These are phyloP conservation scores for Pyracantha coccinea DNA, from an alignment of 331 rosid species.

Conservation along the genomic window DNA sequence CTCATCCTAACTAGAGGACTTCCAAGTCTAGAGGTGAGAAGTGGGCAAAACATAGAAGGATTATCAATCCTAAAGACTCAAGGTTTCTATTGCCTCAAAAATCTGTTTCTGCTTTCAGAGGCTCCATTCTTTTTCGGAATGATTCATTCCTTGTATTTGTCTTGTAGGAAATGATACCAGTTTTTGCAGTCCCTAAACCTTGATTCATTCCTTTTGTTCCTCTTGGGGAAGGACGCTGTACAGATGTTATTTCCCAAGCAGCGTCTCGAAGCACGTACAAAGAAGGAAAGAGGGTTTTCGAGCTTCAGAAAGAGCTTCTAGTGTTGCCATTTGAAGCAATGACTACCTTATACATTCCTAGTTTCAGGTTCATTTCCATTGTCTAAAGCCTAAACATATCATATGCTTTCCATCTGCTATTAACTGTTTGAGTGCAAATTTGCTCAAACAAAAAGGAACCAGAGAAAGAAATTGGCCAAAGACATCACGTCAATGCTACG, in stretches of 20 bases:
- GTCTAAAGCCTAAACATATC: background rate
- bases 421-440: conserved; percentile 16
- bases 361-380: conserved; percentile 31
- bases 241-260: conserved; percentile 35
- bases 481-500: conserved; percentile 30
- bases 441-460: conserved; percentile 39
- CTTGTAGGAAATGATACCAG: conserved; percentile 36
- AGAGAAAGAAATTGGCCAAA: conserved; percentile 30
- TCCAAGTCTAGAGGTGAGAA: conserved; percentile 34
- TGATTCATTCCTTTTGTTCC: background rate
- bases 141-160: background rate
- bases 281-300: conserved; percentile 39
- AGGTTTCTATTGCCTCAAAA: conserved; percentile 22
- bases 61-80: conserved; percentile 34
- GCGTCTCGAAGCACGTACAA: conserved; percentile 39
- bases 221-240: conserved; percentile 22
- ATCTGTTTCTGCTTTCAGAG: background rate
- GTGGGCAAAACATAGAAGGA: conserved; percentile 37
- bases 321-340: conserved; percentile 40
- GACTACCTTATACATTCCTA: conserved; percentile 35
- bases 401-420: background rate
- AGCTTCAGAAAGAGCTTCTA: conserved; percentile 38
- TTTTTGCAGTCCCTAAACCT: conserved; percentile 6
- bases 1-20: conserved; percentile 31
- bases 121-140: background rate